Evolutionary conservation across 768 basidiomycete species (phyloP).

Genomic region (Cystobasidium tubakii): DNA sequence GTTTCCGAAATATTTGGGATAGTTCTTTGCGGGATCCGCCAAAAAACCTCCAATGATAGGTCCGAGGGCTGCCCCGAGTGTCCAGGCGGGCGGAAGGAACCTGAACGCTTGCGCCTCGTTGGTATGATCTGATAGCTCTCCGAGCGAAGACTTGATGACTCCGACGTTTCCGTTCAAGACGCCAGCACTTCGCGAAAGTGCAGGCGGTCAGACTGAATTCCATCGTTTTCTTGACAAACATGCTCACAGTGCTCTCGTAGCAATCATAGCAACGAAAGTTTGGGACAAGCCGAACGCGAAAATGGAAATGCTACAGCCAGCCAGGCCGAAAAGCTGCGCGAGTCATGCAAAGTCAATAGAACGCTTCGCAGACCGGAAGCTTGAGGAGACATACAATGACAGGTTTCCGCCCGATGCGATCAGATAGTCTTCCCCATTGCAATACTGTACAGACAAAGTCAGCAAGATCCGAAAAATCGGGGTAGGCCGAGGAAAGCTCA

Average conservation of each 20-base stretch:
- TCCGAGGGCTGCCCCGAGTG: constrained; percentile 28
- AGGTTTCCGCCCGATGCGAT: constrained; percentile 45
- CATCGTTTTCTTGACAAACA: too few species aligned
- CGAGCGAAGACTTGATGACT: constrained; percentile 40
- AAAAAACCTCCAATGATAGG: constrained; percentile 45
- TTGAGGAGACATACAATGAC: constrained; percentile 27
- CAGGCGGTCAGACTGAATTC: too few species aligned
- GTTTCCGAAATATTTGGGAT: constrained; percentile 35
- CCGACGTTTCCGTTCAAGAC: constrained; percentile 15
- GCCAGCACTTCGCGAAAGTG: constrained; percentile 20
- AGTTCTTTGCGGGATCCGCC: constrained; percentile 39
- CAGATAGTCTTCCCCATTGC: constrained; percentile 43
- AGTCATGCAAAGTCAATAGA: not conserved
- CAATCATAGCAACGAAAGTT: constrained; percentile 37
- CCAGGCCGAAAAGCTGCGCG: constrained; percentile 40
- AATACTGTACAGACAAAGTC: constrained; percentile 9
- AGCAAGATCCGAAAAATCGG: not conserved
- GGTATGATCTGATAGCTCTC: constrained; percentile 43
- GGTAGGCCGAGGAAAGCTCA: not conserved
- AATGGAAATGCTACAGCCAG: constrained; percentile 39
- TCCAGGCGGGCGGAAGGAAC: constrained; percentile 42
- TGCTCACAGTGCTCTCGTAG: constrained; percentile 40
- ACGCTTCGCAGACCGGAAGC: not conserved
- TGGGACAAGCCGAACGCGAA: constrained; percentile 40
- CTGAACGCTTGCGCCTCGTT: constrained; percentile 44